These are phyloP conservation scores for Corylus americana DNA, from an alignment of 306 rosid species.

Conservation along the genomic window DNA sequence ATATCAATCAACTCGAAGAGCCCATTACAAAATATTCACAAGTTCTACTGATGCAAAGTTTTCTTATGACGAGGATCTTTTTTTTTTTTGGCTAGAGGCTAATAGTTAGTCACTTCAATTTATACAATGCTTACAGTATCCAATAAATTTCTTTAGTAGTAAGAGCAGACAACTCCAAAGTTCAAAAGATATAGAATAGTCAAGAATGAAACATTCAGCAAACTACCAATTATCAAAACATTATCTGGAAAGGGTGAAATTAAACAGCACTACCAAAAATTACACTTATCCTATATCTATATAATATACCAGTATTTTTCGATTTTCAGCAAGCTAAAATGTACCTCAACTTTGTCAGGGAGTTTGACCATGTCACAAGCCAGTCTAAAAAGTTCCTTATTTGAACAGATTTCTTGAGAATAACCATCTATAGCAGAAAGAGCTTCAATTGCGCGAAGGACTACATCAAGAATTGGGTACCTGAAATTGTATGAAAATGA, in stretches of 20 bases:
- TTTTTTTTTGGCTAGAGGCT: too few relatives aligned
- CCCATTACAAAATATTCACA: neutral
- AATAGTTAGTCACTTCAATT: neutral
- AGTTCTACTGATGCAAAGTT: neutral
- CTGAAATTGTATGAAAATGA: too few relatives aligned
- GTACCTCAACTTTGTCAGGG: too few relatives aligned
- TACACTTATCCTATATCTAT: neutral
- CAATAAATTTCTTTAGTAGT: neutral
- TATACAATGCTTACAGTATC: neutral
- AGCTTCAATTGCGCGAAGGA: too few relatives aligned
- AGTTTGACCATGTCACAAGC: too few relatives aligned
- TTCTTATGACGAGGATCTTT: neutral
- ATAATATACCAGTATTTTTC: neutral
- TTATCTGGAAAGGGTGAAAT: constrained; percentile 6
- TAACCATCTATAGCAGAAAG: too few relatives aligned
- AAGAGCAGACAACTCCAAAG: neutral
- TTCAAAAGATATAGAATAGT: neutral
- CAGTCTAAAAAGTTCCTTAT: too few relatives aligned
- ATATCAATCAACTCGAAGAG: constrained; percentile 9
- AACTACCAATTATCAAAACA: constrained; percentile 5
- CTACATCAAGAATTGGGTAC: too few relatives aligned
- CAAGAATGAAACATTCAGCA: constrained; percentile 9
- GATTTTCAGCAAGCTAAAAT: constrained; percentile 20
- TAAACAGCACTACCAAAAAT: constrained; percentile 7
- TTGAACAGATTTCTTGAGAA: too few relatives aligned